Percentiles rank a stretch among this genome's conserved stretches.
Evolutionary conservation across 495 filamentous ascomycete species (phyloP).

Genomic region (Arthonia radiata): DNA sequence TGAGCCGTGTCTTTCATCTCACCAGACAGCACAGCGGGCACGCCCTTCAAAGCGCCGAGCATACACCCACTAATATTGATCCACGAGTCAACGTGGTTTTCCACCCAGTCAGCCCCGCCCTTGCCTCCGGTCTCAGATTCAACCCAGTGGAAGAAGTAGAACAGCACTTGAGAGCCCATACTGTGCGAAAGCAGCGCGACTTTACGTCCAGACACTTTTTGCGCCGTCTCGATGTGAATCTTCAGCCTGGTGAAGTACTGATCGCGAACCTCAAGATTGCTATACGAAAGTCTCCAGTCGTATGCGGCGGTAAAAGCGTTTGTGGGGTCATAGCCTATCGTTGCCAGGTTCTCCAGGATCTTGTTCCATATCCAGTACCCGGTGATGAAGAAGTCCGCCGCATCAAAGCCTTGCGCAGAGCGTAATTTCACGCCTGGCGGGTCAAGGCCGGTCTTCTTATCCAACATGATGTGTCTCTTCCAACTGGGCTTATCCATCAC

Average conservation of each 20-base stretch:
- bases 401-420: slow-evolving; percentile 91
- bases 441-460: slow-evolving; percentile 74
- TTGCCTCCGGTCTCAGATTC: slow-evolving; percentile 44
- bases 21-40: slow-evolving; percentile 76
- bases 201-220: slow-evolving; percentile 44
- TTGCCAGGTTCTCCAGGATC: slow-evolving; percentile 86
- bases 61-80: slow-evolving; percentile 97
- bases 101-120: slow-evolving; percentile 74
- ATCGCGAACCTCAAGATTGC: slow-evolving; percentile 68
- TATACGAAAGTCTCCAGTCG: slow-evolving; percentile 89
- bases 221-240: slow-evolving; percentile 64
- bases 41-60: slow-evolving; percentile 80
- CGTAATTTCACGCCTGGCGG: slow-evolving; percentile 80
- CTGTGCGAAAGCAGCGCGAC: slow-evolving; percentile 77
- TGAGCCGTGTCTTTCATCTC: slow-evolving; percentile 98
- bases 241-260: slow-evolving; percentile 83
- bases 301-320: slow-evolving; percentile 91
- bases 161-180: slow-evolving; percentile 87
- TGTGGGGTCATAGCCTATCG: slow-evolving; percentile 85
- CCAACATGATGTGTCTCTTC: slow-evolving; percentile 94
- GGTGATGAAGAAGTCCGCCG: slow-evolving; percentile 82
- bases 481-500: slow-evolving; percentile 79
- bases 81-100: slow-evolving; percentile 73
- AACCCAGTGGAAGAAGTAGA: slow-evolving; percentile 98
- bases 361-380: slow-evolving; percentile 99